These are phyloP conservation scores for cucumber (Cucumis sativus) DNA, from an alignment of 306 rosid genomes.

Conservation along the genomic window DNA sequence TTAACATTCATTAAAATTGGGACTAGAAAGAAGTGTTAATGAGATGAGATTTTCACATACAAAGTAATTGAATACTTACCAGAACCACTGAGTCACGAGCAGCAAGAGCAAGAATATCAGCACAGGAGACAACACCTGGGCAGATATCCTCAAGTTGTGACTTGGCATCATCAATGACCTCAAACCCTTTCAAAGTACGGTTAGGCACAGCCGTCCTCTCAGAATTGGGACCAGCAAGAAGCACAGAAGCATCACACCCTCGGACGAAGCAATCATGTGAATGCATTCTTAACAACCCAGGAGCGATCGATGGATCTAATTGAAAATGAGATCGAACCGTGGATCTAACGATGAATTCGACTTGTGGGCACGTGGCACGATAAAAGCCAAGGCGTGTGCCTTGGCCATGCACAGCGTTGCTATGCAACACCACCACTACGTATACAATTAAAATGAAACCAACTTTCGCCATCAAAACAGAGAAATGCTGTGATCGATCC, in stretches of 20 bases:
- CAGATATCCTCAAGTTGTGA: neutral
- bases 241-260: slow-evolving; percentile 7
- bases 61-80: neutral
- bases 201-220: slow-evolving; percentile 5
- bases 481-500: neutral
- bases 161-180: slow-evolving; percentile 8
- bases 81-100: slow-evolving; percentile 10
- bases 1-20: too few relatives aligned
- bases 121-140: slow-evolving; percentile 2
- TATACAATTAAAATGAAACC: neutral
- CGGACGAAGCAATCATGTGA: slow-evolving; percentile 6
- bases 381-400: neutral
- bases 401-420: neutral
- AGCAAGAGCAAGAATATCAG: slow-evolving; percentile 9
- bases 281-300: slow-evolving; percentile 6
- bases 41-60: too few relatives aligned
- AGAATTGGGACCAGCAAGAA: neutral
- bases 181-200: neutral
- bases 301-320: neutral
- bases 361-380: neutral
- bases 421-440: neutral
- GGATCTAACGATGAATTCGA: neutral
- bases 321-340: neutral
- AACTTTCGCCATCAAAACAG: neutral
- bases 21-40: too few relatives aligned